Percentiles rank a stretch among this genome's conserved stretches.
These are phyloP conservation scores for Mortierella sp. DNA, from an alignment of 371 early-diverging fungal genomes.

Conservation along the genomic window DNA sequence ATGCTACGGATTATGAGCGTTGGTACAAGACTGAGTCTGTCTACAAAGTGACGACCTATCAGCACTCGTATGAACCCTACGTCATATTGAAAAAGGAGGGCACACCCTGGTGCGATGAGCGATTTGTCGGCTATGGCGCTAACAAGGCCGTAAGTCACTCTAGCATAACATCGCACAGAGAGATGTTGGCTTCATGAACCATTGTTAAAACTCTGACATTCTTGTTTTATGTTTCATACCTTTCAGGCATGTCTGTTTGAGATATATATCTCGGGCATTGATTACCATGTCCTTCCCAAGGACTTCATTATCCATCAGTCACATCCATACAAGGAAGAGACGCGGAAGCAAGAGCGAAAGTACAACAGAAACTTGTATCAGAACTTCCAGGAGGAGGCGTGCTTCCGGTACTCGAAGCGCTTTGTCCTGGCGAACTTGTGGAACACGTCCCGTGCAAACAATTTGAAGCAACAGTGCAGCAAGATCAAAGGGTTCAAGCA, in stretches of 20 bases:
- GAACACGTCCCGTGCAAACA: conserved; percentile 59
- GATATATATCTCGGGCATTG: conserved; percentile 70
- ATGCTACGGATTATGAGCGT: conserved; percentile 67
- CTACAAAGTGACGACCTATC: conserved; percentile 67
- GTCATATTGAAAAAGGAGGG: conserved; percentile 70
- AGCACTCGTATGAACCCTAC: conserved; percentile 74
- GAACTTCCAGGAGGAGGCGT: conserved; percentile 71
- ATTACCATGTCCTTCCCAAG: conserved; percentile 70
- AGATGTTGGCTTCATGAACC: too few species aligned
- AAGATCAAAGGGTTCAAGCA: conserved; percentile 46
- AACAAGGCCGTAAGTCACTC: conserved; percentile 64
- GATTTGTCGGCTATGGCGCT: conserved; percentile 75
- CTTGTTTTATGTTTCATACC: not conserved
- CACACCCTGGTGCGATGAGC: conserved; percentile 73
- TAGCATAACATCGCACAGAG: not conserved
- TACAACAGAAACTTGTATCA: conserved; percentile 73
- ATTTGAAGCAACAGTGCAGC: conserved; percentile 63
- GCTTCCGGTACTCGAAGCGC: conserved; percentile 67
- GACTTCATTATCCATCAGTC: conserved; percentile 74
- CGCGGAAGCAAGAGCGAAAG: conserved; percentile 70
- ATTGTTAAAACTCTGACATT: too few species aligned
- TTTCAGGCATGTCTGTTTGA: conserved; percentile 69
- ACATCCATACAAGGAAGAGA: conserved; percentile 70
- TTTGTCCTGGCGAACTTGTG: conserved; percentile 63
- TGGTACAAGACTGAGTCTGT: conserved; percentile 62